Base-by-base conservation (phyloP, 495 filamentous ascomycete species). In the Corynascus novoguineensis region DNA sequence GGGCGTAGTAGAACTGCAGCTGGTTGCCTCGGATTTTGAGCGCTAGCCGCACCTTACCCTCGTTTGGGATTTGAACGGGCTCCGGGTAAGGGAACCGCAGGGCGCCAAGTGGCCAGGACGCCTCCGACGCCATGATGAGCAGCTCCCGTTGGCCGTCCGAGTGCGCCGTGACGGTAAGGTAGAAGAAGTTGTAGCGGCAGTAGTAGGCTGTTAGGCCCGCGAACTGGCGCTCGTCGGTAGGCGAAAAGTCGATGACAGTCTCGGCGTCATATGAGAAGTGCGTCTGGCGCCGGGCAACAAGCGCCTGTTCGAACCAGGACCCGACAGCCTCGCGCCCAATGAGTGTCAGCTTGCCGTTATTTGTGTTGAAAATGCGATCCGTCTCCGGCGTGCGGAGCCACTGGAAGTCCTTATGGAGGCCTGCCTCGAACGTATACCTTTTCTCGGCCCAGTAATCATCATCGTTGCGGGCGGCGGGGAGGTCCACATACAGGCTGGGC, bases 151-250 rank as follows among this genome's bases (percentile, higher is more conserved):
- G 71, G 15, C 79, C 78, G 56, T 81, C 76, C 4, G 72, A 68
- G 57, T 81, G 72, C 1, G 78, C 78, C n/a, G 76, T 75, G 11
- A 82, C 77, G 0, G 77, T 75, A 7, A 82, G 66, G 53, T 82
- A 82, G 68, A 81, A 81, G 65, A 82, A 81, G 63, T 82, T 82
- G 68, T 69, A 81, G 5, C 79, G 77, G 60, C 77, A 79, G 65
- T 82, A 82, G 60, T 81, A 82, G 24, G 75, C 76, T n/a, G 77
- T 78, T 21, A 82, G 65, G 1, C 79, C 79, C 3, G 78, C 79
- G 57, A 80, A 82, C 59, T 82, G 76, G 24, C 79, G 69, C 69
- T 81, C 78, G 55, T 82, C 79, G 0, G 60, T 61, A 0, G 79
- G 79, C 2, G 69, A 64, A 63, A 78, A 82, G 56, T 79, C 72